phyloP scores from a whole-genome alignment of 2,329 filamentous ascomycete species.

The Arthrobotrys conoides region DNA sequence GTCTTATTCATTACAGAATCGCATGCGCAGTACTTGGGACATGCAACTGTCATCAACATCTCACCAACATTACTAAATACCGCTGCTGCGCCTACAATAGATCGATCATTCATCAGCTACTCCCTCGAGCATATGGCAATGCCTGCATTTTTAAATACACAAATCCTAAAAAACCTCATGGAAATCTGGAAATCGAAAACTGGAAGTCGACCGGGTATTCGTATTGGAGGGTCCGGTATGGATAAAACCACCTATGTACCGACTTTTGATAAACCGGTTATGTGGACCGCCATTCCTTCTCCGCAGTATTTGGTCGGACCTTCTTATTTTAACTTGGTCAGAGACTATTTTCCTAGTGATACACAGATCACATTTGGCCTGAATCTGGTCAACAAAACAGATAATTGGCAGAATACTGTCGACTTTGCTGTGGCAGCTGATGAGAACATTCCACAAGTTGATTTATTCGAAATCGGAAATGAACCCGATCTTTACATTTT shows the following conservation, averaged over 20 bases:
- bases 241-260: conserved; percentile 33
- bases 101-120: conserved; percentile 50
- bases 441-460: conserved; percentile 38
- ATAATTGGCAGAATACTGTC: conserved; percentile 48
- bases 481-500: conserved; percentile 43
- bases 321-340: conserved; percentile 18
- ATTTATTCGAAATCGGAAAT: conserved; percentile 48
- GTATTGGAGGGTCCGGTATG: conserved; percentile 52
- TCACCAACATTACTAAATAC: conserved; percentile 42
- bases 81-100: conserved; percentile 38
- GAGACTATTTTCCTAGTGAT: conserved; percentile 47
- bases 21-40: conserved; percentile 20
- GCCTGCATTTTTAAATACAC: conserved; percentile 1
- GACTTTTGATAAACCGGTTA: conserved; percentile 27
- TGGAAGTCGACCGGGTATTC: conserved; percentile 41
- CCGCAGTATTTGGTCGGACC: conserved; percentile 33
- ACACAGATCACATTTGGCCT: conserved; percentile 47
- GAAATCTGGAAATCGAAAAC: conserved; percentile 43
- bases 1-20: conserved; percentile 37
- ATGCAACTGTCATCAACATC: conserved; percentile 34
- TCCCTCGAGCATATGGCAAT: conserved; percentile 41
- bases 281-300: not conserved
- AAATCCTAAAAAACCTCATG: conserved; percentile 37
- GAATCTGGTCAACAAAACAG: conserved; percentile 44
- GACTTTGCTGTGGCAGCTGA: conserved; percentile 41